Evolutionary conservation across 805 yeast genomes (phyloP).

Genomic region (Saccharomyces eubayanus): DNA sequence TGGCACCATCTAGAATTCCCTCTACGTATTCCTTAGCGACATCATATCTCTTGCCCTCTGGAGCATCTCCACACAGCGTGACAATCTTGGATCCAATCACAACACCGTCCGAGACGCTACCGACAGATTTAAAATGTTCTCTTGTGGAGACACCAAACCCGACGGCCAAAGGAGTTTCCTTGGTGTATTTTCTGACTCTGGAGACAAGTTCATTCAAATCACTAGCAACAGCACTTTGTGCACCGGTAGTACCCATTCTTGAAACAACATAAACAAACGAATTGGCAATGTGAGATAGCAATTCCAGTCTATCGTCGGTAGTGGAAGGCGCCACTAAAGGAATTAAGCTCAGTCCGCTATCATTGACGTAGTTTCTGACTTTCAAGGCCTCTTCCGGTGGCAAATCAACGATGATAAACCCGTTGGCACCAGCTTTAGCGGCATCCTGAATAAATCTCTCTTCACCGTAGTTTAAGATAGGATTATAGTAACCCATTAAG

Average conservation of each 20-base stretch:
- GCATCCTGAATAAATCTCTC: slow-evolving; percentile 69
- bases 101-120: slow-evolving; percentile 83
- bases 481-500: slow-evolving; percentile 97
- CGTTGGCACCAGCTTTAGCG: slow-evolving; percentile 87
- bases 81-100: slow-evolving; percentile 89
- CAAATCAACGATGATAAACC: slow-evolving; percentile 86
- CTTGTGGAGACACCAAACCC: slow-evolving; percentile 96
- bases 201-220: slow-evolving; percentile 61
- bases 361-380: slow-evolving; percentile 65
- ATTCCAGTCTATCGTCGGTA: slow-evolving; percentile 74
- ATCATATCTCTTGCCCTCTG: slow-evolving; percentile 49
- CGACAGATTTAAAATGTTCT: slow-evolving; percentile 78
- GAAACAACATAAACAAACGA: slow-evolving; percentile 95
- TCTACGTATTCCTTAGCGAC: slow-evolving; percentile 60
- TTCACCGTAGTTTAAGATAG: slow-evolving; percentile 85
- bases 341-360: slow-evolving; percentile 67
- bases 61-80: slow-evolving; percentile 56
- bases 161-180: slow-evolving; percentile 79
- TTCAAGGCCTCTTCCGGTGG: slow-evolving; percentile 97
- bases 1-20: slow-evolving; percentile 57
- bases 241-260: slow-evolving; percentile 97
- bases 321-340: slow-evolving; percentile 97
- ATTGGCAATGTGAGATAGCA: slow-evolving; percentile 80
- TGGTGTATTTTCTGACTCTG: slow-evolving; percentile 69
- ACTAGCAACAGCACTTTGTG: slow-evolving; percentile 49